These are phyloP conservation scores for Trametes meyenii DNA, from an alignment of 768 basidiomycete species.

Conservation along the genomic window DNA sequence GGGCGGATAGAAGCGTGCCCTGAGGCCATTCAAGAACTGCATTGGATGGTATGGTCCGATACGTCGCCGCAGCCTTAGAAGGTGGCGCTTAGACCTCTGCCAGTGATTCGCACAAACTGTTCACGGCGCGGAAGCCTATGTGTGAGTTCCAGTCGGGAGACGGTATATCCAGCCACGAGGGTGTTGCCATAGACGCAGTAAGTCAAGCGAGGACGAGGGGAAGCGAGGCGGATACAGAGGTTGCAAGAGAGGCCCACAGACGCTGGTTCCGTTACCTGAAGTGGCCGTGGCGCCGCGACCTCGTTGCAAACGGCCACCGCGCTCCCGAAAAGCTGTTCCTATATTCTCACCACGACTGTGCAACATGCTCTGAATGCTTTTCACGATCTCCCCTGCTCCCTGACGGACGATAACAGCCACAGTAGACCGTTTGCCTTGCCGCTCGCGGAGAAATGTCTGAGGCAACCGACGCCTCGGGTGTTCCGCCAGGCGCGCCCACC, in stretches of 20 bases:
- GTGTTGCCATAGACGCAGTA: slow-evolving; percentile 6
- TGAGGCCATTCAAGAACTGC: background rate
- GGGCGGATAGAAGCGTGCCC: too few species aligned
- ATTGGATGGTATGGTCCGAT: background rate
- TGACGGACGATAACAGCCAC: slow-evolving; percentile 16
- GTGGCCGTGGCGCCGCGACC: slow-evolving; percentile 17
- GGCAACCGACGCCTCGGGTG: slow-evolving; percentile 24
- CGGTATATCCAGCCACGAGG: background rate
- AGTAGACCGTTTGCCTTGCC: slow-evolving; percentile 3
- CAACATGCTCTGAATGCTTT: slow-evolving; percentile 23
- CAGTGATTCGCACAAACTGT: too few species aligned
- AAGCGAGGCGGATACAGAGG: slow-evolving; percentile 9
- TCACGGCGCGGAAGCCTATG: too few species aligned
- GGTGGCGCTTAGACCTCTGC: too few species aligned
- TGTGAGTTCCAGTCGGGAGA: too few species aligned
- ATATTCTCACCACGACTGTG: slow-evolving; percentile 19
- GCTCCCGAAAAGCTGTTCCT: slow-evolving; percentile 14
- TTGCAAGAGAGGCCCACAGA: background rate
- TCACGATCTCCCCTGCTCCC: slow-evolving; percentile 8
- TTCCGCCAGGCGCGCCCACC: slow-evolving; percentile 13
- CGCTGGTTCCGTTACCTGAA: slow-evolving; percentile 13
- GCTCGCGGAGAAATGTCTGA: slow-evolving; percentile 24
- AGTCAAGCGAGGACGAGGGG: background rate
- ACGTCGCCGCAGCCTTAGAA: too few species aligned
- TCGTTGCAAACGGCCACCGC: slow-evolving; percentile 22